These are phyloP conservation scores for Chaetomiaceae sp. DNA, from an alignment of 2,329 filamentous ascomycete genomes.

Conservation along the genomic window DNA sequence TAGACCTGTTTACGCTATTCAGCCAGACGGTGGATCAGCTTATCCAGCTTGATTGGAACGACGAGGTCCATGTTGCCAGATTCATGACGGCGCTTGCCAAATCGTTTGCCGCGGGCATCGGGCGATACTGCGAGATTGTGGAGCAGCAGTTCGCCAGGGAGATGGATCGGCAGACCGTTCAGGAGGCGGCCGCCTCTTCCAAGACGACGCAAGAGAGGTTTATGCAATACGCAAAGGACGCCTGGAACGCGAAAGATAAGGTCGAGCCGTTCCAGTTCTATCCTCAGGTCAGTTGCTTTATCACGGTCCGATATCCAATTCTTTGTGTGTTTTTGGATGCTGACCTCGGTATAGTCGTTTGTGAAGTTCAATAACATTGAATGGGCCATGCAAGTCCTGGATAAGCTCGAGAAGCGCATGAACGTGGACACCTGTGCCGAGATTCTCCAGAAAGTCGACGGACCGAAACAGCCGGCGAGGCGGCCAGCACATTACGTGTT, in stretches of 20 bases:
- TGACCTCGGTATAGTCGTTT: constrained; percentile 62
- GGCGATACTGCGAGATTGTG: constrained; percentile 85
- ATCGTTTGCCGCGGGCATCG: constrained; percentile 75
- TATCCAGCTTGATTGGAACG: constrained; percentile 81
- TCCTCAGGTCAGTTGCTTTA: constrained; percentile 62
- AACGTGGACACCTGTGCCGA: constrained; percentile 88
- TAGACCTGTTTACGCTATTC: constrained; percentile 92
- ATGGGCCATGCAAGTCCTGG: constrained; percentile 86
- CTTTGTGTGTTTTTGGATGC: background rate
- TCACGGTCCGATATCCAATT: background rate
- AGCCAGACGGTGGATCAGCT: constrained; percentile 88
- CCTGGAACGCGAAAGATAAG: constrained; percentile 87
- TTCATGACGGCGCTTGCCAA: constrained; percentile 95
- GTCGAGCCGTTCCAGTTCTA: constrained; percentile 97
- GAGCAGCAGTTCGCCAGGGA: constrained; percentile 82
- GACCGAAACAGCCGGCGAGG: constrained; percentile 57
- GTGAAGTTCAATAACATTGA: constrained; percentile 98
- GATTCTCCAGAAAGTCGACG: constrained; percentile 69
- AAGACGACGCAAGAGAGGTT: constrained; percentile 89
- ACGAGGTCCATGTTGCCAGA: constrained; percentile 87
- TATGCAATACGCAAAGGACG: constrained; percentile 89
- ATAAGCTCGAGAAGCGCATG: constrained; percentile 83
- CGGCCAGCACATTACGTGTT: constrained; percentile 89
- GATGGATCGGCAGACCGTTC: constrained; percentile 87
- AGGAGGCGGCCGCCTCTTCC: constrained; percentile 72